Percentiles rank a stretch among this genome's conserved stretches.
Evolutionary conservation across 2,329 filamentous ascomycete species (phyloP).

Genomic region (Fusarium marasasianum): DNA sequence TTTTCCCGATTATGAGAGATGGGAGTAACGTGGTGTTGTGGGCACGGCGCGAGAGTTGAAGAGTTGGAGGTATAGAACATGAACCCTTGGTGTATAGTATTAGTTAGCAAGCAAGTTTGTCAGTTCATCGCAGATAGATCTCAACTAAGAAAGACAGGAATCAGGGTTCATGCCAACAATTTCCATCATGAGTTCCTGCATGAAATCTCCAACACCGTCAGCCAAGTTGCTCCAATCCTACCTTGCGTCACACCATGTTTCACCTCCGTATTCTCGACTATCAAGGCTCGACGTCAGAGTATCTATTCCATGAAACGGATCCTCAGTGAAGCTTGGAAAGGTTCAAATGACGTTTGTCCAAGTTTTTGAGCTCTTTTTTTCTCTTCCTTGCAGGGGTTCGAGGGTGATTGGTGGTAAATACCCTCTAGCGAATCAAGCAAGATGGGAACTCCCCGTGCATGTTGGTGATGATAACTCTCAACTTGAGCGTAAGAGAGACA

Average conservation of each 20-base stretch:
- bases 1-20: slow-evolving; percentile 66
- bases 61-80: background rate
- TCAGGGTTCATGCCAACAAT: background rate
- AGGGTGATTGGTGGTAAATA: slow-evolving; percentile 9
- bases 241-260: slow-evolving; percentile 11
- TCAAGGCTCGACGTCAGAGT: background rate
- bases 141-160: too few relatives aligned
- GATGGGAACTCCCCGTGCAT: background rate
- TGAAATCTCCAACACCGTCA: background rate
- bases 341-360: slow-evolving; percentile 15
- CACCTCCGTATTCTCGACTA: background rate
- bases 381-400: background rate
- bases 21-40: slow-evolving; percentile 34
- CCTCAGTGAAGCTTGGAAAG: background rate
- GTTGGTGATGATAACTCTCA: background rate
- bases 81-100: background rate
- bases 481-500: background rate
- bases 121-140: background rate
- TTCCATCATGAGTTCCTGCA: background rate
- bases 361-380: background rate
- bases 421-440: background rate
- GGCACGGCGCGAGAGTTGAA: background rate
- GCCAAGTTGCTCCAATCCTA: background rate
- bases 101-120: background rate
- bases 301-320: background rate